These are phyloP conservation scores for Cadophora sp. DNA, from an alignment of 2,329 filamentous ascomycete species.

Conservation along the genomic window DNA sequence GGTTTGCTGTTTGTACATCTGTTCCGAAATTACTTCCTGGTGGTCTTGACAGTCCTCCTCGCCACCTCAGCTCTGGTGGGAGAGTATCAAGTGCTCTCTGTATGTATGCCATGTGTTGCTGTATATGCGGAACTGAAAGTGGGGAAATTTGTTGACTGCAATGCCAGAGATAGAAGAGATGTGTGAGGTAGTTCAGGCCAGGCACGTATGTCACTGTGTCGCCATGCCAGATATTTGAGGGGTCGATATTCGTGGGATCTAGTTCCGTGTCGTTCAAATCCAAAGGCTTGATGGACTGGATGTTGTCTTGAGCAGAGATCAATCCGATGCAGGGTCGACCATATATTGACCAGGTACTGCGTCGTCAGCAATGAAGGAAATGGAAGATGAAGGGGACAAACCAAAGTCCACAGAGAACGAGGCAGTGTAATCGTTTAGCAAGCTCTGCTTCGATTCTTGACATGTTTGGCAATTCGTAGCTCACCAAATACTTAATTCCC, in stretches of 20 bases:
- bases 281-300: conserved; percentile 38
- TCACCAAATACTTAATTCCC: conserved; percentile 43
- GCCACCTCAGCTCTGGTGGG: conserved; percentile 46
- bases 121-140: conserved; percentile 25
- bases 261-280: conserved; percentile 44
- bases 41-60: conserved; percentile 46
- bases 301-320: conserved; percentile 38
- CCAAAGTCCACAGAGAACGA: conserved; percentile 44
- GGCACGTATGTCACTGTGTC: conserved; percentile 45
- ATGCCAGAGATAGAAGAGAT: conserved; percentile 47
- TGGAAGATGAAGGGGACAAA: conserved; percentile 28
- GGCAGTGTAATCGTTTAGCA: conserved; percentile 46
- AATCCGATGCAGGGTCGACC: conserved; percentile 41
- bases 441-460: conserved; percentile 43
- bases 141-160: conserved; percentile 35
- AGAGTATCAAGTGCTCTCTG: conserved; percentile 44
- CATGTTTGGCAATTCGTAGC: conserved; percentile 39
- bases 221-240: conserved; percentile 43
- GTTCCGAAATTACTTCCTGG: conserved; percentile 44
- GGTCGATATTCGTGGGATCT: conserved; percentile 33
- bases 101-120: conserved; percentile 32
- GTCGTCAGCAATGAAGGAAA: background rate
- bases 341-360: conserved; percentile 43
- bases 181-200: conserved; percentile 44
- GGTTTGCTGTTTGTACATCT: conserved; percentile 47